Evolutionary conservation across 2,329 filamentous ascomycete genomes (phyloP), one percentile per base, ranked within the genome.

Genomic region (Dactylonectria estremocensis): DNA sequence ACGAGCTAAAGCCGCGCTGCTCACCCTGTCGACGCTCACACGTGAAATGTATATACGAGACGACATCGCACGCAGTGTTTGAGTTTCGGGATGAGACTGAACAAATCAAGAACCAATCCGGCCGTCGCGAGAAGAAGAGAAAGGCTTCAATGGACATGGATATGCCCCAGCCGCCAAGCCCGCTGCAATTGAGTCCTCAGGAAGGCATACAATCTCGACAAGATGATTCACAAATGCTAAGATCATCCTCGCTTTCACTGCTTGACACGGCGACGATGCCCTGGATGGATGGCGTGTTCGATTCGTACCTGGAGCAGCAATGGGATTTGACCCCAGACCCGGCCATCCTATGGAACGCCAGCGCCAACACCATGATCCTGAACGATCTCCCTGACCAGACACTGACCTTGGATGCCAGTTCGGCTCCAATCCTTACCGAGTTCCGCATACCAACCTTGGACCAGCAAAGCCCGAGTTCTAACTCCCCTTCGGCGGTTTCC

Each of bases 31-130:
- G 48, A 50, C 20, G 28, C 11, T 50, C 48, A 22, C 48, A 50
- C 48, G 48, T 50, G 20, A 50, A 50, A 50, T 50, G 48, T 9
- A 20, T 50, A 20, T 50, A 50, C 13, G 48, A 50, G 8, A 16
- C 48, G 48, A 28, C 48, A 50, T 22, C 20, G 22, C 48, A 13
- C 45, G 45, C 45, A 22, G 22, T 50, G 48, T 50, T 50, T 16
- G 48, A 50, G 48, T 50, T 50, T 50, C 22, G 48, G n/a, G 48
- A 50, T 50, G 48, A 50, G 48, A 50, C 48, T 16, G 48, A 50
- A 20, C n/a, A 50, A 14, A 28, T 50, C 22, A 50, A 16, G 37
- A 16, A 13, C 16, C 37, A 40, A 5, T 40, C 37, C 3, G 37
- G 37, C 5, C 37, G 37, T 14, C 37, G 37, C 37, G 37, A 40